Conservation (phyloP, 2,329 filamentous ascomycete genomes). For the Xylaria sp. region DNA sequence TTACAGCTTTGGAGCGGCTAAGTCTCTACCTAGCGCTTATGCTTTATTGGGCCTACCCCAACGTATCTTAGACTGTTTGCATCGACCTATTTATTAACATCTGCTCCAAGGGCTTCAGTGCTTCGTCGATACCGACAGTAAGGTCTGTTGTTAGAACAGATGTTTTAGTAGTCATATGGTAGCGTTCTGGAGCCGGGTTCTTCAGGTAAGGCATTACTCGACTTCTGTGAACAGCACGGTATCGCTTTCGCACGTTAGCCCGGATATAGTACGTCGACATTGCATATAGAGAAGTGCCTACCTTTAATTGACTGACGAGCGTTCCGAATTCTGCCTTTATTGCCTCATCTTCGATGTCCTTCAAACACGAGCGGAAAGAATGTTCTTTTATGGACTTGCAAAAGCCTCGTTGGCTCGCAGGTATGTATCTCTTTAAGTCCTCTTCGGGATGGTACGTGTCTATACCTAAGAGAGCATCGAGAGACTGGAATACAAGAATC, state of each 20-base stretch:
- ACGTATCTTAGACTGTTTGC: neutral
- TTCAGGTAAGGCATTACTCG: neutral
- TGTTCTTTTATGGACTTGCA: neutral
- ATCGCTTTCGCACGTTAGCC: conserved; percentile 2
- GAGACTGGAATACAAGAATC: conserved; percentile 45
- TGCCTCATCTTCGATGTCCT: neutral
- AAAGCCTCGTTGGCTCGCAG: neutral
- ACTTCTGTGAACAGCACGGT: neutral
- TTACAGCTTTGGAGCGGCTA: too few relatives aligned
- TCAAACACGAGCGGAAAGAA: neutral
- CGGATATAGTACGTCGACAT: neutral
- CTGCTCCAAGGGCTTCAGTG: neutral
- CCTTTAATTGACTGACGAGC: neutral
- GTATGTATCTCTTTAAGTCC: conserved; percentile 4
- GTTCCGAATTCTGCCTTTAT: neutral
- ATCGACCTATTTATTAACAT: neutral
- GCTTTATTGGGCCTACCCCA: too few relatives aligned
- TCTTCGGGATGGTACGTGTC: neutral
- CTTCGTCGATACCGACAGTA: neutral
- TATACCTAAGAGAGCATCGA: conserved; percentile 41
- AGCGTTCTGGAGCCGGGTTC: neutral
- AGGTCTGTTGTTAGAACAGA: neutral
- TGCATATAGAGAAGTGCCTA: neutral
- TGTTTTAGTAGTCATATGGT: neutral
- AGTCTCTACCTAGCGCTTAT: too few relatives aligned